Conservation (phyloP, 1,284 basidiomycete species). For the Trichosporon ovoides region DNA sequence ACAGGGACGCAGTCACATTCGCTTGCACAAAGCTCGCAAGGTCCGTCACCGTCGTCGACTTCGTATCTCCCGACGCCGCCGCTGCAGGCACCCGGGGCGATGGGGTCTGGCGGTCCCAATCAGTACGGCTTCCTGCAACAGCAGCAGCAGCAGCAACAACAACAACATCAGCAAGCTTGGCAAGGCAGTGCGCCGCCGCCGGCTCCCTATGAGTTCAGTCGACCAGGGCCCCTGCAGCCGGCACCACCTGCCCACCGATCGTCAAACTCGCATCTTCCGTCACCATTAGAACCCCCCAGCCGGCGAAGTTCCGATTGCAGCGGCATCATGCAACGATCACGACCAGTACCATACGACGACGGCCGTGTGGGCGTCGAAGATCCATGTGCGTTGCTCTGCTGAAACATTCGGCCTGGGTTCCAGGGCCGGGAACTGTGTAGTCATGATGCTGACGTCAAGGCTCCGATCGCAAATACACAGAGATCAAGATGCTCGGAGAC, state of each 20-base stretch:
- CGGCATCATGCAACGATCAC: neutral
- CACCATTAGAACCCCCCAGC: neutral
- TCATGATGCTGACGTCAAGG: conserved; percentile 21
- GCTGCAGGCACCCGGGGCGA: neutral
- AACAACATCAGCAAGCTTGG: no score
- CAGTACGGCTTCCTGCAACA: neutral
- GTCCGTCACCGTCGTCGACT: neutral
- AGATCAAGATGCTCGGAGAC: conserved; percentile 84
- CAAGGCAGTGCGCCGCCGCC: neutral
- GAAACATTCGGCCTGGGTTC: neutral
- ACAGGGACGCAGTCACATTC: neutral
- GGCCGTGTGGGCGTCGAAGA: conserved; percentile 41
- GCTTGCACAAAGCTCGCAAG: neutral
- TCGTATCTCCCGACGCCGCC: neutral
- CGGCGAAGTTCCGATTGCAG: neutral
- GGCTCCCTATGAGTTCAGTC: neutral
- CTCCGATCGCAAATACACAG: conserved; percentile 51
- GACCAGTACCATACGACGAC: conserved; percentile 21
- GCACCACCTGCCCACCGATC: neutral
- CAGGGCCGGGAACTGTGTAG: neutral
- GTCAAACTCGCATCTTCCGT: neutral
- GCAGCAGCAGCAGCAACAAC: neutral
- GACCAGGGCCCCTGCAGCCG: neutral
- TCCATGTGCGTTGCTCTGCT: conserved; percentile 36
- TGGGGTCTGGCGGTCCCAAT: neutral